phyloP scores from a whole-genome alignment of 495 filamentous ascomycete species.

The Penicillium odoratum region DNA sequence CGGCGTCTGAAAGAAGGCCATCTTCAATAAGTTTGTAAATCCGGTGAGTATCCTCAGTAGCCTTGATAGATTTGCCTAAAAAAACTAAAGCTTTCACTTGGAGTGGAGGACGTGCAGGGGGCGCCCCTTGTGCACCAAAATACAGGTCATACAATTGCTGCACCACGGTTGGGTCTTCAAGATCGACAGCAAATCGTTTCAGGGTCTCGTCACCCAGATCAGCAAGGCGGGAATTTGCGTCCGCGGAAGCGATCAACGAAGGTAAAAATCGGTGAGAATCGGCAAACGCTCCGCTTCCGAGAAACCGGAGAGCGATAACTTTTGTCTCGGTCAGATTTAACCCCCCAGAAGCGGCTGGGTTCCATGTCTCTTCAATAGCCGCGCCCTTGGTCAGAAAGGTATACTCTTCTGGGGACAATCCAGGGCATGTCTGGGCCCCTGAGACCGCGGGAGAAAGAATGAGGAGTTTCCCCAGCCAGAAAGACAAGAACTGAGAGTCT shows the following conservation, averaged over 20 bases:
- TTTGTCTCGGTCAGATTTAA: conserved; percentile 68
- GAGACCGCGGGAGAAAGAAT: conserved; percentile 57
- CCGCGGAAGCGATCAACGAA: conserved; percentile 76
- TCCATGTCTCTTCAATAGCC: conserved; percentile 68
- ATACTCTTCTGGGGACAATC: conserved; percentile 68
- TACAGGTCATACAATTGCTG: conserved; percentile 68
- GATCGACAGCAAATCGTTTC: conserved; percentile 64
- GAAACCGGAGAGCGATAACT: conserved; percentile 63
- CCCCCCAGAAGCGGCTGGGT: conserved; percentile 55
- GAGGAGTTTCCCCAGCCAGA: conserved; percentile 78
- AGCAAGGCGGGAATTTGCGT: conserved; percentile 77
- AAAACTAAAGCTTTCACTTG: conserved; percentile 72
- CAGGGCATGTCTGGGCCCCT: conserved; percentile 57
- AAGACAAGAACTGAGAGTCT: conserved; percentile 73
- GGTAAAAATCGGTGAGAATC: conserved; percentile 81
- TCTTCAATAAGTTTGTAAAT: conserved; percentile 70
- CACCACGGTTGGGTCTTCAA: conserved; percentile 69
- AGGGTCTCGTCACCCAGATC: conserved; percentile 80
- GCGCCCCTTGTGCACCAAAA: conserved; percentile 53
- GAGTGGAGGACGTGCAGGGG: conserved; percentile 63
- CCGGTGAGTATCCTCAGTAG: conserved; percentile 62
- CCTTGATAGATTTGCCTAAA: conserved; percentile 71
- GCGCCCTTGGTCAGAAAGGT: conserved; percentile 63
- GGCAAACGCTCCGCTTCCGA: conserved; percentile 80
- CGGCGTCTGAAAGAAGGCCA: conserved; percentile 53